Evolutionary conservation across 2,329 filamentous ascomycete genomes (phyloP).

Genomic region (Aspergillus bombycis): DNA sequence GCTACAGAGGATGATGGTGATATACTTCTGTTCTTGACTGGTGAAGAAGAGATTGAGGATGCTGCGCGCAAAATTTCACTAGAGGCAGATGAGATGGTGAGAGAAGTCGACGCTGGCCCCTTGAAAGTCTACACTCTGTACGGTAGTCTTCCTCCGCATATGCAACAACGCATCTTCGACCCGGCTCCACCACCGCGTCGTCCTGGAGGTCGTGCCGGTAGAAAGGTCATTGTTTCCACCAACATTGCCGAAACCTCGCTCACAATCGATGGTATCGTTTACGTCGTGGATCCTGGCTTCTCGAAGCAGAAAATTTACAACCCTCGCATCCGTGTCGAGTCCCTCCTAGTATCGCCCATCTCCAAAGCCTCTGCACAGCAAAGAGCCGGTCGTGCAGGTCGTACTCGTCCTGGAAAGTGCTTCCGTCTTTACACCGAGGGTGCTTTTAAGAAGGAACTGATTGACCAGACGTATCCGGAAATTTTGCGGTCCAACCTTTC

Average conservation of each 20-base stretch:
- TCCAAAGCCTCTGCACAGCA: conserved; percentile 97
- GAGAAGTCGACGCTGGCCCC: conserved; percentile 89
- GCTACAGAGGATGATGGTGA: conserved; percentile 90
- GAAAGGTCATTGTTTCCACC: conserved; percentile 91
- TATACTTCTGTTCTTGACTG: conserved; percentile 90
- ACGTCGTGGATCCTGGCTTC: conserved; percentile 98
- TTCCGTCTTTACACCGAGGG: conserved; percentile 94
- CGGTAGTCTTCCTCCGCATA: conserved; percentile 84
- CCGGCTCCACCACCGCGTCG: conserved; percentile 74
- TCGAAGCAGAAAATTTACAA: conserved; percentile 99
- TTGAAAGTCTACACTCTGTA: conserved; percentile 92
- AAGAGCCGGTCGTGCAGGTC: conserved; percentile 96
- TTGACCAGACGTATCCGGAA: conserved; percentile 95
- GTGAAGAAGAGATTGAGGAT: conserved; percentile 98
- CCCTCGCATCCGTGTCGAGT: conserved; percentile 93
- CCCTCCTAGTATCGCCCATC: conserved; percentile 94
- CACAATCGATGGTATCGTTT: conserved; percentile 98
- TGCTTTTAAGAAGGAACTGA: conserved; percentile 97
- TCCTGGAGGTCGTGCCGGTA: conserved; percentile 80
- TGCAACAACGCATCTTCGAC: conserved; percentile 95
- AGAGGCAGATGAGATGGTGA: conserved; percentile 87
- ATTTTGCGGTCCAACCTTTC: conserved; percentile 92
- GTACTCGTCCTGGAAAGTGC: conserved; percentile 97
- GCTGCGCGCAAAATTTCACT: conserved; percentile 88
- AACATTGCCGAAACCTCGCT: conserved; percentile 98